Evolutionary conservation across 2,329 filamentous ascomycete species (phyloP).

Genomic region (Epichloe gansuensis): DNA sequence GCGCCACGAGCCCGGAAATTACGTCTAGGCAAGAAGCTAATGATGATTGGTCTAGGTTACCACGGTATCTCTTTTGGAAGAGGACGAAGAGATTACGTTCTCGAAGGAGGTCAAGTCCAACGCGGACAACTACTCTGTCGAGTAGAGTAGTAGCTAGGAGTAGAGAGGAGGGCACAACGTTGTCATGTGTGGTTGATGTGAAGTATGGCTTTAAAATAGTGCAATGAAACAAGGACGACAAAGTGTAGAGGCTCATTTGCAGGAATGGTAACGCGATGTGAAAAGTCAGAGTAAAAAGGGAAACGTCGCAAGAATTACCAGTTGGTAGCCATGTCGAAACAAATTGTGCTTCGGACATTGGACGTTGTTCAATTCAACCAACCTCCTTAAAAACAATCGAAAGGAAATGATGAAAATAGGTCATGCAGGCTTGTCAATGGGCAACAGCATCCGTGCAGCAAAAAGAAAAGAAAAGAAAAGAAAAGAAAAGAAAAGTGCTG

Average conservation of each 20-base stretch:
- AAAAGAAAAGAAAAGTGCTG: background rate
- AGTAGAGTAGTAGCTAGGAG: constrained; percentile 33
- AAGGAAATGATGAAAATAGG: background rate
- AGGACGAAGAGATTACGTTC: constrained; percentile 69
- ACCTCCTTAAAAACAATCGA: too few relatives aligned
- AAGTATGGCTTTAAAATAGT: background rate
- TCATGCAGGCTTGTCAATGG: background rate
- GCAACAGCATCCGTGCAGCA: background rate
- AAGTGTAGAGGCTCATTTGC: background rate
- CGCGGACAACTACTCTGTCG: constrained; percentile 65
- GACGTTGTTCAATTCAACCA: background rate
- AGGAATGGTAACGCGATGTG: background rate
- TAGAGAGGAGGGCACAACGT: background rate
- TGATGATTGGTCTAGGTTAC: constrained; percentile 35
- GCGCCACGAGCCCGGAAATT: background rate
- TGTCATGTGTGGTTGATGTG: background rate
- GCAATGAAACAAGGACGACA: background rate
- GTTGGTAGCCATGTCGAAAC: background rate
- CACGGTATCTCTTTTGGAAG: constrained; percentile 58
- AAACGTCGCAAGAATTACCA: background rate
- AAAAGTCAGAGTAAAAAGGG: background rate
- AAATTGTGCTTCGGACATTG: background rate
- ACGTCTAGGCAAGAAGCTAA: constrained; percentile 13
- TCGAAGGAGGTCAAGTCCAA: constrained; percentile 70
- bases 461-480: background rate